Base-by-base conservation (phyloP, 495 filamentous ascomycete genomes). In the Penicillium parvum region DNA sequence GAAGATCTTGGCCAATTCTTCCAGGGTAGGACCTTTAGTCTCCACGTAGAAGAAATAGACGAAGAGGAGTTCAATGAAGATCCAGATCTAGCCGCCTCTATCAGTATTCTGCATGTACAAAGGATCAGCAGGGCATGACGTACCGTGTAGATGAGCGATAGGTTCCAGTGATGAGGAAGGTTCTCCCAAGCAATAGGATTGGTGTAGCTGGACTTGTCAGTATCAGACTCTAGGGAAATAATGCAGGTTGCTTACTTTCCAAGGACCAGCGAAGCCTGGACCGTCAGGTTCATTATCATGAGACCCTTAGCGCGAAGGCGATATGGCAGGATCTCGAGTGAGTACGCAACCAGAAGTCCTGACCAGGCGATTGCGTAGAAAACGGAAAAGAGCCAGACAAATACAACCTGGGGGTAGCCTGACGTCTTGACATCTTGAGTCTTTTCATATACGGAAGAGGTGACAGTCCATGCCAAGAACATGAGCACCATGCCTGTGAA, bases 31-130 rank as follows among this genome's bases (percentile, higher is more conserved):
- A 20, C 79, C 78, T 49, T 67, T 71, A 32, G 78, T 83, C 68
- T 83, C 79, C 45, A 82, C 68, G 48, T 78, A 82, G 69, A 76
- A 78, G 66, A 81, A 77, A 64, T 75, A 82, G 35, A 82, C 75
- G 35, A 78, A 78, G 40, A 53, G 27, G 34, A 81, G 52, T 61
- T 82, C 77, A 53, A 77, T 47, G 47, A 72, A 68, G 62, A 81
- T 75, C 78, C 77, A 83, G 57, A 54, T 28, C 23, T 41, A 16
- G 16, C 15, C n/a, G n/a, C n/a, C n/a, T n/a, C n/a, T n/a, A n/a
- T n/a, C n/a, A n/a, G n/a, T n/a, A n/a, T n/a, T n/a, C n/a, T n/a
- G n/a, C n/a, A n/a, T n/a, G n/a, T n/a, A n/a, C n/a, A n/a, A n/a
- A n/a, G n/a, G n/a, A n/a, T n/a, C n/a, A n/a, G n/a, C n/a, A n/a